phyloP scores from a whole-genome alignment of 768 basidiomycete species.

The Cystobasidium tubakii region DNA sequence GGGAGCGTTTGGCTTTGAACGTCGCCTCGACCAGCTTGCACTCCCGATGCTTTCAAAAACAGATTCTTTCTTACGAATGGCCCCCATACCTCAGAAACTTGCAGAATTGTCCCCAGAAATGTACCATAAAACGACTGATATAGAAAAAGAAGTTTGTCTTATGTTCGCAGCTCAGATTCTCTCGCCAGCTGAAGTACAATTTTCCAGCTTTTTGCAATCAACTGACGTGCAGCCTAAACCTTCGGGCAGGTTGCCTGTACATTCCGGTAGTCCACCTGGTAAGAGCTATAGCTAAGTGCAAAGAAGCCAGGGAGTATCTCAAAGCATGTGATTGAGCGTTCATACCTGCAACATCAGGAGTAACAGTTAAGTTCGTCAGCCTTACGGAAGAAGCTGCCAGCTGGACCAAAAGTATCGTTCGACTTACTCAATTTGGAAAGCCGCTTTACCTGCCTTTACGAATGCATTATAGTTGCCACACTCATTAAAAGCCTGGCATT shows the following conservation, averaged over 20 bases:
- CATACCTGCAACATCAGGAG: slow-evolving; percentile 3
- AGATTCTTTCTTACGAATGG: no score
- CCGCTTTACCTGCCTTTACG: slow-evolving; percentile 15
- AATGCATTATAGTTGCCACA: slow-evolving; percentile 7
- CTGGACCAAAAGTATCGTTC: background rate
- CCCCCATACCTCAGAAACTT: no score
- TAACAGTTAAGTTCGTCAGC: no score
- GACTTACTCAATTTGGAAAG: slow-evolving; percentile 27
- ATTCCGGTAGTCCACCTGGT: background rate
- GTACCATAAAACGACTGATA: no score
- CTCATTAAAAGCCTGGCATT: slow-evolving; percentile 19
- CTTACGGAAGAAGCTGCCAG: no score
- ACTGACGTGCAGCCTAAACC: background rate
- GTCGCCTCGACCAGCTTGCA: no score
- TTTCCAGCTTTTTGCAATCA: background rate
- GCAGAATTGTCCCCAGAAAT: no score
- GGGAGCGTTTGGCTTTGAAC: no score
- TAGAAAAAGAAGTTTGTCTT: no score
- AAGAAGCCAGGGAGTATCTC: slow-evolving; percentile 1
- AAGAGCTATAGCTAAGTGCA: background rate
- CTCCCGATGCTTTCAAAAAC: no score
- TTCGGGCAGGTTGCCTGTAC: background rate
- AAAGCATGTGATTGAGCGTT: background rate
- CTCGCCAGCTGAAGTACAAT: no score
- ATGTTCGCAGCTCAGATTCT: no score